Base-by-base conservation (phyloP, 805 yeast species). In the Yarrowia hollandica region DNA sequence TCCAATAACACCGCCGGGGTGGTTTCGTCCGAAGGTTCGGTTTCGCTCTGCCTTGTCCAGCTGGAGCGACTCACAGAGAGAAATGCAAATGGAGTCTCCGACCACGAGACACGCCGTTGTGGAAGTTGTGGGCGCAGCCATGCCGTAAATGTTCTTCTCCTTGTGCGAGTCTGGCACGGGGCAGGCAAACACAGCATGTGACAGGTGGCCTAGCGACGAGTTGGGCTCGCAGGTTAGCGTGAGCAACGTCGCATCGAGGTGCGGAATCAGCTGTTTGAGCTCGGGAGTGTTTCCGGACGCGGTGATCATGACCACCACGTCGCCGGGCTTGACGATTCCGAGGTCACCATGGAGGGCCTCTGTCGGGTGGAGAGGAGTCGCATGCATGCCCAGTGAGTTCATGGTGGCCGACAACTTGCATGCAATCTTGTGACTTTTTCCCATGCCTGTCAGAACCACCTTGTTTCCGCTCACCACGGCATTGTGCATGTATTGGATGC, bases 1-100 rank as follows among this genome's bases (percentile, higher is more conserved):
- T 14, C 97, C 97, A 67, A 90, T 89, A 1, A 94, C 86, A 15
- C 97, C 97, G 18, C 96, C 96, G 1, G 97, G 97, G 67, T 90
- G 97, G 67, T 85, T 80, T 62, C 79, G 79, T 8, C 86, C 84
- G 71, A 90, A 90, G 33, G 78, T 71, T 60, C 70, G 72, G 62
- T 77, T 78, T 38, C 96, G 75, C 60, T 76, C 74, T 33, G 73
- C 70, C 26, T 76, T 70, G 66, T 88, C 90, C 8, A 74, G 73
- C 59, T 83, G 82, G 58, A 84, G 78, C 67, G 85, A 68, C 67
- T 89, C 94, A 50, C 84, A 79, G 21, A 90, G 72, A 0, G 96
- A 86, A 50, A 90, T 78, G 34, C 87, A 80, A 14, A 86, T 80
- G 1, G 95, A 88, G 68, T 90, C 96, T 9, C 94, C 85, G 38